phyloP scores from a whole-genome alignment of 257 asterid genomes.

The Solanum ossicruentum region DNA sequence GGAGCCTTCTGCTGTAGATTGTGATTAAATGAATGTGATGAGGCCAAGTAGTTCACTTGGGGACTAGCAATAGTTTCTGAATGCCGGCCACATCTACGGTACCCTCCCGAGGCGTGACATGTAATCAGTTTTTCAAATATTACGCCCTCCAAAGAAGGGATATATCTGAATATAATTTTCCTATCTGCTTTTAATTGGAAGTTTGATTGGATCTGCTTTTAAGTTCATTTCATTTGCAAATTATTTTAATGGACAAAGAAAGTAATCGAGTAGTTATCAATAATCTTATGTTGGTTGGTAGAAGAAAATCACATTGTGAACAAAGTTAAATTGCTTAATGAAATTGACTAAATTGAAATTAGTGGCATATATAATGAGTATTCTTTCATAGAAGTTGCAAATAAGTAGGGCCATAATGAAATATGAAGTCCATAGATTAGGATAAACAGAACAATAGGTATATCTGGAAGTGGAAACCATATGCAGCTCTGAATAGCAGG shows the following conservation, averaged over 20 bases:
- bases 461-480: not conserved
- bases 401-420: not conserved
- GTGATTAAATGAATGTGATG: too few relatives aligned
- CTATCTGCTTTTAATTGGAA: not conserved
- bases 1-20: too few relatives aligned
- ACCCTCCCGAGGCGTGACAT: too few relatives aligned
- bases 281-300: not conserved
- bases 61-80: too few relatives aligned
- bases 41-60: too few relatives aligned
- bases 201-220: not conserved
- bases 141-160: not conserved
- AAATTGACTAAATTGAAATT: not conserved
- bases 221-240: not conserved
- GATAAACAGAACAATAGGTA: not conserved
- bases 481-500: not conserved
- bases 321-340: not conserved
- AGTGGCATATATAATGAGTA: not conserved
- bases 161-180: not conserved
- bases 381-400: not conserved
- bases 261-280: not conserved
- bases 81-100: too few relatives aligned
- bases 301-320: not conserved
- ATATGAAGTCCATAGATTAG: not conserved
- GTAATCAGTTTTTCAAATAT: not conserved
- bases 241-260: not conserved